Evolutionary conservation across 768 basidiomycete genomes (phyloP).

Genomic region (Leccinum subgranulosum): DNA sequence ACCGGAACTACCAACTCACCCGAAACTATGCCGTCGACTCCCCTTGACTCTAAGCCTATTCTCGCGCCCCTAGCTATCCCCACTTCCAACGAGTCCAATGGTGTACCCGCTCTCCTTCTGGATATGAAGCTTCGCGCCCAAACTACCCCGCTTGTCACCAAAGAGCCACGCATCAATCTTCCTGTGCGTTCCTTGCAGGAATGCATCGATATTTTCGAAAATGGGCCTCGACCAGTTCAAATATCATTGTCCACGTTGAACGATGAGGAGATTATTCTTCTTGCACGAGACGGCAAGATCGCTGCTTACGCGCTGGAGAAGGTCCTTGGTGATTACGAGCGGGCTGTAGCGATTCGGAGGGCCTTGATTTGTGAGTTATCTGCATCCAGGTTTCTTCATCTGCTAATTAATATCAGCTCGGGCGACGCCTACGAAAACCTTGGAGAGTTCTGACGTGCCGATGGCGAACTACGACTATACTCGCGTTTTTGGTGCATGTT

Average conservation of each 20-base stretch:
- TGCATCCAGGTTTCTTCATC: neutral
- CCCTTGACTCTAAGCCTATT: slow-evolving; percentile 13
- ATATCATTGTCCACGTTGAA: slow-evolving; percentile 59
- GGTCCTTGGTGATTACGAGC: slow-evolving; percentile 80
- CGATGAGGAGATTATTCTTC: slow-evolving; percentile 89
- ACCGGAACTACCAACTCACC: slow-evolving; percentile 17
- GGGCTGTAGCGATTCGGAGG: slow-evolving; percentile 84
- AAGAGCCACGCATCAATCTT: slow-evolving; percentile 12
- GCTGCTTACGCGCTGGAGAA: slow-evolving; percentile 96
- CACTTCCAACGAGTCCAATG: slow-evolving; percentile 16
- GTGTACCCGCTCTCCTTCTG: slow-evolving; percentile 28
- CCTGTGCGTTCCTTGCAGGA: slow-evolving; percentile 62
- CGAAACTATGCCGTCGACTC: slow-evolving; percentile 15
- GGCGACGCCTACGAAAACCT: slow-evolving; percentile 74
- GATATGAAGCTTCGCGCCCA: slow-evolving; percentile 35
- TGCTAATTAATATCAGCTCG: slow-evolving; percentile 54
- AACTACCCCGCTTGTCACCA: slow-evolving; percentile 10
- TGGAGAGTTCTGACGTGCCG: slow-evolving; percentile 83
- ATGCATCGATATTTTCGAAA: slow-evolving; percentile 76
- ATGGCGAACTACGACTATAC: slow-evolving; percentile 88
- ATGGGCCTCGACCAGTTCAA: slow-evolving; percentile 61
- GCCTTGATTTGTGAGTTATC: slow-evolving; percentile 78
- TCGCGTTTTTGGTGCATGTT: slow-evolving; percentile 92
- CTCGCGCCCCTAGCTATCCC: slow-evolving; percentile 25
- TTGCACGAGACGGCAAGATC: slow-evolving; percentile 90